Evolutionary conservation across 176 grass and related monocot genomes (phyloP), one percentile per base, ranked within the genome.

Genomic region (Triticum turgidum): DNA sequence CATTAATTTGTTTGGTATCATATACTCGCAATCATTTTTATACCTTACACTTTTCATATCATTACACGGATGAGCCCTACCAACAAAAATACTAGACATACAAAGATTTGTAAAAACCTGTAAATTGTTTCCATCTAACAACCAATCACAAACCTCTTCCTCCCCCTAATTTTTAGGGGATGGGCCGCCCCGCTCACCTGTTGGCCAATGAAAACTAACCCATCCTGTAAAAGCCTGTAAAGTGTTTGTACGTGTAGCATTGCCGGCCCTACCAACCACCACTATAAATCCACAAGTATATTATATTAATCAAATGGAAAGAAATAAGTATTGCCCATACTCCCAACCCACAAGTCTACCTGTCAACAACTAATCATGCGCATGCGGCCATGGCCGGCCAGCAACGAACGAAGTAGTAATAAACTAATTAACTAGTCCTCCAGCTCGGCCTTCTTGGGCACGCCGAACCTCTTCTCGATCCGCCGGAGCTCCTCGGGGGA

Each of bases 381-480:
- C 75, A 73, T 45, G 35, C 42, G 41, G 33, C 70, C 63, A 69
- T 21, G 69, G 30, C 69, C 37, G 29, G 51, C 72, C 20, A 71
- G 66, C 49, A 8, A 74, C 5, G 5, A 1, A 15, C 3, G 1
- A 25, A 27, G 7, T 69, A 12, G 9, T 52, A 47, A 0, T 47
- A 13, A 12, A 45, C 42, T 8, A 5, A 74, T 5, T 11, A 7
- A 27, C 25, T 74, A 91, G 39, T 85, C 86, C 30, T 91, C 77
- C 69, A 44, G 32, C 86, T 85, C 86, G 0, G 77, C 33, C 54
- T 37, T 88, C 70, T 88, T 91, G 37, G 89, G 86, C 18, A 85
- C 87, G 14, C 87, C 89, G 61, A 97, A 92, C 80, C 86, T 89
- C 76, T 92, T 92, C 90, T 94, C 75, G 15, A 97, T 67, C 86